These are phyloP conservation scores for Hirschioporus abietinus DNA, from an alignment of 768 basidiomycete genomes.

Conservation along the genomic window DNA sequence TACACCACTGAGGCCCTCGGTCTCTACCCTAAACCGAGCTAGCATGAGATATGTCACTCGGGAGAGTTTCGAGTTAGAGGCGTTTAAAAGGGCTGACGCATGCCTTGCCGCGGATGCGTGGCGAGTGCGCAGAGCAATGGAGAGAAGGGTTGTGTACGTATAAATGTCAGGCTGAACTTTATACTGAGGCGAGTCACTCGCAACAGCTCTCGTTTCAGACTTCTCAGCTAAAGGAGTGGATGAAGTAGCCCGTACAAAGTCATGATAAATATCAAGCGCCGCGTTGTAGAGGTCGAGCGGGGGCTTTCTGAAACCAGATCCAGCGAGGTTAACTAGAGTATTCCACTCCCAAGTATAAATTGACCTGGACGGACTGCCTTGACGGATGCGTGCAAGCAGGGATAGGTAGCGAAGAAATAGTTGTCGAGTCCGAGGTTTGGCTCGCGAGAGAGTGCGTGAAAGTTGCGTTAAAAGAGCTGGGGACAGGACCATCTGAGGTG, in stretches of 20 bases:
- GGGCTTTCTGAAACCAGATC: slow-evolving; percentile 59
- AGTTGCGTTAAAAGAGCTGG: slow-evolving; percentile 53
- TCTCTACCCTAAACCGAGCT: slow-evolving; percentile 48
- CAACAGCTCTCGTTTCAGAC: slow-evolving; percentile 8
- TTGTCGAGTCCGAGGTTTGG: slow-evolving; percentile 50
- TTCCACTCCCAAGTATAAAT: slow-evolving; percentile 74
- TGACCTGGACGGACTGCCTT: slow-evolving; percentile 20
- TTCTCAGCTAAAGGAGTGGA: background rate
- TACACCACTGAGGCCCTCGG: slow-evolving; percentile 44
- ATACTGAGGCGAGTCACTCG: slow-evolving; percentile 5
- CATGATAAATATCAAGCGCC: slow-evolving; percentile 54
- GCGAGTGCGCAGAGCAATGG: slow-evolving; percentile 53
- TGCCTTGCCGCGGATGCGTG: slow-evolving; percentile 39
- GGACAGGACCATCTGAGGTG: slow-evolving; percentile 21
- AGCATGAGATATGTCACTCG: slow-evolving; percentile 58
- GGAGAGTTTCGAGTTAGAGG: slow-evolving; percentile 52
- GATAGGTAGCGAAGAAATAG: slow-evolving; percentile 64
- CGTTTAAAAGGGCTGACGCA: slow-evolving; percentile 46
- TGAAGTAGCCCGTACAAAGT: slow-evolving; percentile 44
- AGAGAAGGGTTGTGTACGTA: slow-evolving; percentile 65
- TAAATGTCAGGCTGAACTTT: slow-evolving; percentile 51
- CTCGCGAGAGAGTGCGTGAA: slow-evolving; percentile 48
- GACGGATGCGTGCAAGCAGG: slow-evolving; percentile 53
- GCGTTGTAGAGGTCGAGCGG: slow-evolving; percentile 50
- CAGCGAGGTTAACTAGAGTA: slow-evolving; percentile 60